Conservation (phyloP, 148 eudicot genomes). For the Heliosperma pusillum region DNA sequence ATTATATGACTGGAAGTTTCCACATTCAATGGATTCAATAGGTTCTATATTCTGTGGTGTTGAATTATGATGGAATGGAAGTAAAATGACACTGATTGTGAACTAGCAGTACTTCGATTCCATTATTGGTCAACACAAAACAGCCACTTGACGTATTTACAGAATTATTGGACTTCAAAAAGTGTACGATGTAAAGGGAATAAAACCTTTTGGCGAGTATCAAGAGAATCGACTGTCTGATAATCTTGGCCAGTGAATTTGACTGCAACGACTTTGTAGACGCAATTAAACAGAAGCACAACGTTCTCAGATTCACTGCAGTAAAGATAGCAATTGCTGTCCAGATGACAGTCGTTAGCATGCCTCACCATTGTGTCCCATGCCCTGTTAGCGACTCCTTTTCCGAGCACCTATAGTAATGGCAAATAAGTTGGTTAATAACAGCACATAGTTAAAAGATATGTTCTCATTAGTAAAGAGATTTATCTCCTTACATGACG, state of each 20-base stretch:
- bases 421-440: not conserved
- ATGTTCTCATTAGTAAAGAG: too few relatives aligned
- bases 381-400: constrained; percentile 46
- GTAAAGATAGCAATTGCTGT: constrained; percentile 42
- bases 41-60: too few relatives aligned
- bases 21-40: too few relatives aligned
- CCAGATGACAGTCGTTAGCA: constrained; percentile 56
- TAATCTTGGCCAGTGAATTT: constrained; percentile 24
- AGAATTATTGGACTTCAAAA: too few relatives aligned
- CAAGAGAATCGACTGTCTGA: constrained; percentile 23
- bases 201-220: constrained; percentile 22
- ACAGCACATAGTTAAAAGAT: too few relatives aligned
- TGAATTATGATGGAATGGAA: too few relatives aligned
- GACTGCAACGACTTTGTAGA: constrained; percentile 27
- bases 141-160: too few relatives aligned
- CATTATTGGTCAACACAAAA: too few relatives aligned
- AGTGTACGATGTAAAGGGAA: not conserved
- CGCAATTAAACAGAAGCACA: constrained; percentile 29
- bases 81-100: too few relatives aligned
- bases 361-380: constrained; percentile 53
- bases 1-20: too few relatives aligned
- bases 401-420: constrained; percentile 46
- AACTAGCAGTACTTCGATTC: too few relatives aligned
- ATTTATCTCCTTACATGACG: constrained; percentile 51
- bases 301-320: constrained; percentile 14